Evolutionary conservation across 2,329 filamentous ascomycete species (phyloP), one percentile per base, ranked within the genome.

Genomic region (Colletotrichum incanum): DNA sequence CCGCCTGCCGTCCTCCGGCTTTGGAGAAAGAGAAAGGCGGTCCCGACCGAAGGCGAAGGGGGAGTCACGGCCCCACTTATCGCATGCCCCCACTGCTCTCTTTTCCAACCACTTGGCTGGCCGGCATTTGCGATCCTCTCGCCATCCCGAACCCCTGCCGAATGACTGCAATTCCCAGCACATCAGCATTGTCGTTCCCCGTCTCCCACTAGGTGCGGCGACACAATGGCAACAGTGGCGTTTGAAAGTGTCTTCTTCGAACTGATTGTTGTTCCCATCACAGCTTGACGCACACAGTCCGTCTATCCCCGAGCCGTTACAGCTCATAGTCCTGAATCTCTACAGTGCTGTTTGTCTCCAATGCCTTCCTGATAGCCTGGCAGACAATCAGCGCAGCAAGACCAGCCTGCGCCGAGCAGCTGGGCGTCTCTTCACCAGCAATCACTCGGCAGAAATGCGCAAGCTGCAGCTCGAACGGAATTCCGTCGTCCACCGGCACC

Each of bases 381-480:
- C 86, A 88, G 59, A 90, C 87, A 34, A 84, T 75, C 75, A 90
- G 77, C 1, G 88, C 88, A 41, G 84, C 81, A 58, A 90, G 77
- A 0, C 86, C 88, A 71, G 87, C 86, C 41, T 82, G 78, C 0
- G 82, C 84, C 9, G 83, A 84, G 75, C 88, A 90, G 39, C 79
- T 84, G 1, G 87, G 84, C 65, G 76, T 72, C 56, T 83, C 85
- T 20, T 80, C 72, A 0, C 83, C 84, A 6, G 76, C 79, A 4
- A 89, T 80, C 0, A 90, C 86, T 34, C 80, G 80, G 5, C 87
- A 83, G 66, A 89, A 86, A 77, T 90, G 86, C 61, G 78, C 77
- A 2, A 90, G 75, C 75, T 90, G 88, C 71, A 85, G 74, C 74
- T 89, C 84, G 75, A 90, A 89, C 0, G 88, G 87, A 2, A 80